Base-by-base conservation (phyloP, 805 yeast genomes). In the Starmerella bombi region DNA sequence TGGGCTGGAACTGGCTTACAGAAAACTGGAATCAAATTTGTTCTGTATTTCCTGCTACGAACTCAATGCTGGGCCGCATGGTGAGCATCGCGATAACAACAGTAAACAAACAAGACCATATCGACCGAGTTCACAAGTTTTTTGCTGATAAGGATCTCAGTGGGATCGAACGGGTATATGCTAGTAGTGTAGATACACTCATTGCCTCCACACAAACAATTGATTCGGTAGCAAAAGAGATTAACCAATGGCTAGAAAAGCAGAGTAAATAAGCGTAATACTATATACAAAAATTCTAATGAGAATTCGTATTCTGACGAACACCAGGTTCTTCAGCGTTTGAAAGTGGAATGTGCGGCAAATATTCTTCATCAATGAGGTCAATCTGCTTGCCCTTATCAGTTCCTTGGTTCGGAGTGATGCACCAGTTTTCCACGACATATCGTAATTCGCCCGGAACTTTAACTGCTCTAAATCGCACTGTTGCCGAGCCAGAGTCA, bases 61-160 rank as follows among this genome's bases (percentile, higher is more conserved):
- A 79, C 48, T 69, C 84, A 19, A 74, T 85, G 82, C 67, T 88
- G 52, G 80, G 88, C 17, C 66, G 77, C 16, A 76, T 91, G 43
- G 80, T 88, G 30, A 65, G 69, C 25, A 48, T 80, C 27, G 63
- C 77, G 36, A 70, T 81, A 30, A 61, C 75, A 19, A 74, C 79
- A 1, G 77, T 74, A 61, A 70, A 84, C 22, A 70, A 72, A 40
- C 58, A 60, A 28, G 71, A 66, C 25, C 74, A 74, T 46, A 67
- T 67, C 50, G 64, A 66, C 18, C 70, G 67, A 71, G 76, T 66
- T 74, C 56, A 56, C 25, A 41, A 36, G 7, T 74, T 73, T 55
- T 75, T 74, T 50, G 54, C 50, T 9, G 57, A 52, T 41, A 67
- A 65, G 53, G 70, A 73, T 47, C 63, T 67, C 30, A 61, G 61